These are phyloP conservation scores for Solanum chiquidenum DNA, from an alignment of 257 asterid species.

Conservation along the genomic window DNA sequence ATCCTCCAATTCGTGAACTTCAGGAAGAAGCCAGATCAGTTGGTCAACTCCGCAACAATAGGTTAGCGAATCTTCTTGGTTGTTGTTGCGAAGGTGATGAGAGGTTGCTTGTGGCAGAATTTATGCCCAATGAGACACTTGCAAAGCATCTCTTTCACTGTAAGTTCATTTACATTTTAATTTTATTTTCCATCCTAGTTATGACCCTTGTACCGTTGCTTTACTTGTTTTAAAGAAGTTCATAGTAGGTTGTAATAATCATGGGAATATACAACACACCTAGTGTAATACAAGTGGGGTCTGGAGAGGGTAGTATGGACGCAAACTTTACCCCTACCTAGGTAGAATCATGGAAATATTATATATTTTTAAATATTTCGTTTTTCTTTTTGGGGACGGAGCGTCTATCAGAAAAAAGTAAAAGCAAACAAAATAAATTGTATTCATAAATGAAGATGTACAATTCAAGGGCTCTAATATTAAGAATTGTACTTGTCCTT, in stretches of 20 bases:
- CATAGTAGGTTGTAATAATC: not conserved
- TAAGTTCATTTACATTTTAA: constrained; percentile 22
- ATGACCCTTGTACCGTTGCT: not conserved
- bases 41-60: constrained; percentile 77
- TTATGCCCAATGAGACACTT: constrained; percentile 95
- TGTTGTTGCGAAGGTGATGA: constrained; percentile 97
- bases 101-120: constrained; percentile 88
- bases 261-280: not conserved
- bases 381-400: not conserved
- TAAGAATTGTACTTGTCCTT: not conserved
- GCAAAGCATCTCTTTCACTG: constrained; percentile 96
- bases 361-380: not conserved
- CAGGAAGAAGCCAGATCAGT: constrained; percentile 94
- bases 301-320: not conserved
- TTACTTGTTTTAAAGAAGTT: not conserved
- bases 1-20: constrained; percentile 3
- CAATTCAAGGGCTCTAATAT: not conserved
- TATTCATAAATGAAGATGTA: not conserved
- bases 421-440: not conserved
- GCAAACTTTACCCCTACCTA: not conserved
- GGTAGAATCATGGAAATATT: not conserved
- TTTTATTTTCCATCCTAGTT: not conserved
- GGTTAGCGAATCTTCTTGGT: constrained; percentile 82
- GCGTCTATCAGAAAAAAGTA: not conserved
- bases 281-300: not conserved